A percentile compares a stretch with the other conserved stretches of the same genome.
These are phyloP conservation scores for Leccinum subrobustum DNA, from an alignment of 1,284 basidiomycete genomes.

Conservation along the genomic window DNA sequence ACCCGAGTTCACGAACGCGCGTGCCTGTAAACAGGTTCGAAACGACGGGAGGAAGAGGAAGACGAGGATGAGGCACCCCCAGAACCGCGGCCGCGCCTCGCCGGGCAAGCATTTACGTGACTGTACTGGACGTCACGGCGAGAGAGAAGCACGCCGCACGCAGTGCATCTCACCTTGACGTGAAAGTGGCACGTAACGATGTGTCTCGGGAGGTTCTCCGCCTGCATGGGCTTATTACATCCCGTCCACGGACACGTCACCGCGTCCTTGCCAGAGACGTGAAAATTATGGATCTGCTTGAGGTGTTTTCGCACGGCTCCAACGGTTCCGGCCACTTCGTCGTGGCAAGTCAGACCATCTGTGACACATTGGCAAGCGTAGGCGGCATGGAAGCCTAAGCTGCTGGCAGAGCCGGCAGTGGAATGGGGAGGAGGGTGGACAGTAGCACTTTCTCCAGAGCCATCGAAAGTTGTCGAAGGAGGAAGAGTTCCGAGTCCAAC, in stretches of 20 bases:
- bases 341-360: slow-evolving; percentile 5
- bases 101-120: slow-evolving; percentile 14
- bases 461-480: background rate
- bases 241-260: slow-evolving; percentile 9
- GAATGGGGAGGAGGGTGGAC: background rate
- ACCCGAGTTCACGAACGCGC: background rate
- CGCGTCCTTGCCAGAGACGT: slow-evolving; percentile 5
- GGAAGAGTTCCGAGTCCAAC: background rate
- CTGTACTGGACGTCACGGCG: slow-evolving; percentile 20
- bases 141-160: slow-evolving; percentile 16
- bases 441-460: background rate
- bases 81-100: background rate
- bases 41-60: background rate
- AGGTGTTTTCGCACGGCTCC: slow-evolving; percentile 19
- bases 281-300: slow-evolving; percentile 7
- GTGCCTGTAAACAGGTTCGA: background rate
- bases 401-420: background rate
- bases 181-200: slow-evolving; percentile 16
- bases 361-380: slow-evolving; percentile 8
- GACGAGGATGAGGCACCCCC: background rate
- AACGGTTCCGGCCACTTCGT: background rate
- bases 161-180: slow-evolving; percentile 6
- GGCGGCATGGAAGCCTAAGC: background rate
- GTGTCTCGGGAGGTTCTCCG: slow-evolving; percentile 25
- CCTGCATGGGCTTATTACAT: slow-evolving; percentile 10